phyloP scores from a whole-genome alignment of 306 rosid genomes.

The Nissolia schottii region DNA sequence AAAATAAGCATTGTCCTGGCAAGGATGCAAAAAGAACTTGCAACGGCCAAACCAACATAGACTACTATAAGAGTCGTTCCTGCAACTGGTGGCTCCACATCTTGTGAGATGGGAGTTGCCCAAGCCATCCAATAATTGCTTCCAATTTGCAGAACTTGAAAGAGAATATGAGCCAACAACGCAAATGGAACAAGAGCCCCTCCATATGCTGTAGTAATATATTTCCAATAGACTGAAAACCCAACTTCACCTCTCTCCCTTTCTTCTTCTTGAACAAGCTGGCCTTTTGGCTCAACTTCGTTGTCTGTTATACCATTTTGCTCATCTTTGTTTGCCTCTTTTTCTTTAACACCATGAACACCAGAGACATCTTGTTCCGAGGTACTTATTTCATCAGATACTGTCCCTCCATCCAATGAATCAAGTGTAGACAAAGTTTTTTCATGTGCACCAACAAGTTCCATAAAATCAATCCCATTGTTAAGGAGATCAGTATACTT shows the following conservation, averaged over 20 bases:
- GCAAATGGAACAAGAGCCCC: conserved; percentile 85
- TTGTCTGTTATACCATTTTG: no score
- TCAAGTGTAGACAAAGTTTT: conserved; percentile 43
- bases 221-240: no score
- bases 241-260: no score
- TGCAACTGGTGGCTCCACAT: conserved; percentile 42
- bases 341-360: neutral
- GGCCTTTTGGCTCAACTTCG: no score
- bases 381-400: neutral
- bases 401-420: conserved; percentile 7
- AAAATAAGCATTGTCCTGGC: conserved; percentile 40
- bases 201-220: no score
- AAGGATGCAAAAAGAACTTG: conserved; percentile 61
- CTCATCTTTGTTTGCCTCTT: no score
- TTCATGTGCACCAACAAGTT: conserved; percentile 57
- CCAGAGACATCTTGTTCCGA: conserved; percentile 4
- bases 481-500: conserved; percentile 42
- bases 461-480: conserved; percentile 47
- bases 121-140: conserved; percentile 94
- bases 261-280: no score
- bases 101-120: conserved; percentile 77
- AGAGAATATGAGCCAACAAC: conserved; percentile 73
- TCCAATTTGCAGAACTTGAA: conserved; percentile 77
- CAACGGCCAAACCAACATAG: conserved; percentile 64
- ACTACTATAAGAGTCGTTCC: conserved; percentile 48